Conservation (phyloP, 2,329 filamentous ascomycete species). For the Aureobasidium vineae region DNA sequence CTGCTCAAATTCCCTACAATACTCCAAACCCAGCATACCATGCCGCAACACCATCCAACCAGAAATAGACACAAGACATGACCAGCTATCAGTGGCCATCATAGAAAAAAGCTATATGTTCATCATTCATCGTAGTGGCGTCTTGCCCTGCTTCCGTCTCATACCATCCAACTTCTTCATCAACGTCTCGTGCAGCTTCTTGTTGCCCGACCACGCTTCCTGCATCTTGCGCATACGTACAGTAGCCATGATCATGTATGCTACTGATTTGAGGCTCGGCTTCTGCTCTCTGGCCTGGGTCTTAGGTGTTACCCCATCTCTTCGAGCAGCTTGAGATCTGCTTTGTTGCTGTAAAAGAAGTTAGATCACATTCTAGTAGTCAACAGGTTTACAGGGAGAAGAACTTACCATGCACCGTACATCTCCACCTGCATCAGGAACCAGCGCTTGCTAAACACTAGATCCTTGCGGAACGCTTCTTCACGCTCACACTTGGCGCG, state of each 20-base stretch:
- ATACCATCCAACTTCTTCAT: conserved; percentile 49
- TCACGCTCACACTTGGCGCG: conserved; percentile 78
- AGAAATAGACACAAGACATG: background rate
- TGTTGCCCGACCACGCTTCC: conserved; percentile 51
- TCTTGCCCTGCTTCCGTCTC: conserved; percentile 35
- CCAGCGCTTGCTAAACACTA: conserved; percentile 84
- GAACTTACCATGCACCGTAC: conserved; percentile 82
- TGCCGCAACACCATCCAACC: background rate
- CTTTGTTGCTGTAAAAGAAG: conserved; percentile 70
- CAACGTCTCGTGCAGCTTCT: conserved; percentile 50
- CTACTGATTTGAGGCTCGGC: conserved; percentile 51
- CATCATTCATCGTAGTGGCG: conserved; percentile 24
- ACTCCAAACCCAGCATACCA: conserved; percentile 8
- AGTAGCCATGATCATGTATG: conserved; percentile 50
- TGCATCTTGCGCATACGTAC: conserved; percentile 53
- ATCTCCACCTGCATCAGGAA: conserved; percentile 76
- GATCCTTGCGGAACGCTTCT: conserved; percentile 72
- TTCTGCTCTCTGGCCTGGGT: conserved; percentile 45
- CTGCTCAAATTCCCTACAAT: background rate
- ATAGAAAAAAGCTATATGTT: conserved; percentile 5
- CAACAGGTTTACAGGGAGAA: background rate
- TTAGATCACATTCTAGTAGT: conserved; percentile 16
- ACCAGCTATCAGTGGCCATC: background rate
- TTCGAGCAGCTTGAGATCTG: conserved; percentile 80
- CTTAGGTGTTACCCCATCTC: conserved; percentile 70